phyloP scores from a whole-genome alignment of 208 protist genomes.

The Wallacemonas sp. region DNA sequence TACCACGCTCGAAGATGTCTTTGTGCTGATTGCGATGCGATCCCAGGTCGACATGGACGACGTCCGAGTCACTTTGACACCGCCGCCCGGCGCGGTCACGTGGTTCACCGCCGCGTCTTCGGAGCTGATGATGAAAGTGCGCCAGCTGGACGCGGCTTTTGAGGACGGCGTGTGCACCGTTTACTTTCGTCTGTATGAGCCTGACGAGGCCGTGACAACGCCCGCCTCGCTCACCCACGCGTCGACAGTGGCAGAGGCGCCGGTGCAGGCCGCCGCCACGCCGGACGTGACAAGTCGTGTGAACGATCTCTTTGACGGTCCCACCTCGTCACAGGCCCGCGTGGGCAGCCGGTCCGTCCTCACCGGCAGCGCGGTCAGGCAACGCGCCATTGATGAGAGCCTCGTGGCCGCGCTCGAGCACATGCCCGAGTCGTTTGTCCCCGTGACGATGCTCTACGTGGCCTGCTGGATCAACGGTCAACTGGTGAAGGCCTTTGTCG shows the following conservation, averaged over 20 bases:
- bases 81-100: neutral
- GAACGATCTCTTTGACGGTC: no score
- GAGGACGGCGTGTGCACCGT: no score
- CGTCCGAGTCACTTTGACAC: conserved; percentile 1
- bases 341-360: no score
- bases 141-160: no score
- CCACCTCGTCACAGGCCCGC: no score
- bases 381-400: conserved; percentile 84
- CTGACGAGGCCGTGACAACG: no score
- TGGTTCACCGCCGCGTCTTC: neutral
- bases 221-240: neutral
- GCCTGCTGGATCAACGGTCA: conserved; percentile 86
- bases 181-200: no score
- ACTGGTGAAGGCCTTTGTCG: conserved; percentile 95
- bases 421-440: conserved; percentile 92
- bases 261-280: no score
- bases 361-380: no score
- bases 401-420: conserved; percentile 91
- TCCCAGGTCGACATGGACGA: conserved; percentile 10
- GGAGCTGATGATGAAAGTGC: neutral
- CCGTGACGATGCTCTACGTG: conserved; percentile 94
- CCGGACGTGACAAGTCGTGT: no score
- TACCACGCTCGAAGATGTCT: conserved; percentile 19
- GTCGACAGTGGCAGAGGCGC: neutral
- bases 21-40: conserved; percentile 15